Base-by-base conservation (phyloP, 192 early-diverging fungal genomes). In the Coemansia sp. region DNA sequence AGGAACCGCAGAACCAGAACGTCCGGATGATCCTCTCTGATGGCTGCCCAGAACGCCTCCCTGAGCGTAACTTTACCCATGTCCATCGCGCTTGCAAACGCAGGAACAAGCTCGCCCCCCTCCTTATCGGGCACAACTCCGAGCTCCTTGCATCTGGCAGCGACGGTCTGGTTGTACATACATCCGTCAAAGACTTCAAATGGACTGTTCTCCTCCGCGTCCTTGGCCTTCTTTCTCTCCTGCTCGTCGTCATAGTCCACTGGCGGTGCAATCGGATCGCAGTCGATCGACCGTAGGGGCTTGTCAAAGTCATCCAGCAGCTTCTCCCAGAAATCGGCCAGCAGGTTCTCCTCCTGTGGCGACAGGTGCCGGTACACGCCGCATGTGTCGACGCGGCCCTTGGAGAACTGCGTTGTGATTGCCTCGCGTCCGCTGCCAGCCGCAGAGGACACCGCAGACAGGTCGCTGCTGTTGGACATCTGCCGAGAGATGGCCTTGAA, bases 1-100 rank as follows among this genome's bases (percentile, higher is more conserved):
- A 95, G 76, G 73, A 92, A 95, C 42, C 93, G 82, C 48, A 93
- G 83, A 19, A 91, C 41, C 38, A 92, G 67, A 11, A 86, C 71
- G 73, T 95, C 93, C 20, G 88, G 89, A 53, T 91, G 85, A 62
- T 91, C 89, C 50, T 76, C 81, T 36, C 78, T 83, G 10, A 89
- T 73, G 45, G 86, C 81, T 15, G 79, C 66, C 86, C 89, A 91
- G 48, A 90, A 83, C n/a, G 86, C 82, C 9, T 71, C 75, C 9
- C 83, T 67, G 41, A 90, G 78, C 45, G 84, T 84, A 6, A 53
- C 50, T 7, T 69, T 56, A 33, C 61, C 52, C 3, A 34, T 9
- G 38, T 33, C 53, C 7, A 67, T 52, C 74, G 61, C 61, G 23
- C 61, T 40, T 67, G 76, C 61, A 36, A 56, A 82, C n/a, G 61